Evolutionary conservation across 75 land plant genomes (phyloP).

Genomic region (Selaginella tamariscina): DNA sequence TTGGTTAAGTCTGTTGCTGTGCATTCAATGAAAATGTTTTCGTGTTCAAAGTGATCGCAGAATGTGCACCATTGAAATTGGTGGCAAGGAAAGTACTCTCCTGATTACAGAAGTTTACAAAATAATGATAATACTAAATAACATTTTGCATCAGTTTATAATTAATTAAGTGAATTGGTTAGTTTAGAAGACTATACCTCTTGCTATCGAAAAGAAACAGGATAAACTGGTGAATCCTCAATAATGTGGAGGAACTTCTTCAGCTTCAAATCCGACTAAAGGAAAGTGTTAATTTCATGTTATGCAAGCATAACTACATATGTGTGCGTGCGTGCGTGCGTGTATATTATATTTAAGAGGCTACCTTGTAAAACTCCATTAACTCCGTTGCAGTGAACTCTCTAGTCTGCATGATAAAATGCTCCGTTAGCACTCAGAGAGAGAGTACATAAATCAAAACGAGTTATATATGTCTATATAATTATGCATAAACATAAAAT

Average conservation of each 20-base stretch:
- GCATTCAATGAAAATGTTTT: constrained; percentile 95
- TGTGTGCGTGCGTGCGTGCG: too few relatives aligned
- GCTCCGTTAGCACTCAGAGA: too few relatives aligned
- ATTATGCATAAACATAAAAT: not conserved
- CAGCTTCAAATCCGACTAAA: constrained; percentile 76
- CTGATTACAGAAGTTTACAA: constrained; percentile 26
- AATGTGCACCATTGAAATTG: constrained; percentile 96
- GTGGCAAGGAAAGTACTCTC: constrained; percentile 85
- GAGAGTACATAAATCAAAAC: too few relatives aligned
- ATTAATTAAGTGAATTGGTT: not conserved
- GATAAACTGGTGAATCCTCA: constrained; percentile 82
- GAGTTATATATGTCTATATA: too few relatives aligned
- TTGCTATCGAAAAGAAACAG: constrained; percentile 85
- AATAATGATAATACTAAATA: not conserved
- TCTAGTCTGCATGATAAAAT: constrained; percentile 33
- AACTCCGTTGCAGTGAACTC: constrained; percentile 83
- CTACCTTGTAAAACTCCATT: constrained; percentile 85
- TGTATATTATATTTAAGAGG: not conserved
- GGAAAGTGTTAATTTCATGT: not conserved
- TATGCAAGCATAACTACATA: not conserved
- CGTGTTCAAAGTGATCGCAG: constrained; percentile 83
- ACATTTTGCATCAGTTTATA: not conserved
- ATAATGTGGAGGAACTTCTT: constrained; percentile 91
- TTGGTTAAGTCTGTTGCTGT: constrained; percentile 95
- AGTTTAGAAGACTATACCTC: constrained; percentile 34